Evolutionary conservation across 31 red algal species (phyloP).

Genomic region (Odonthalia washingtoniensis): DNA sequence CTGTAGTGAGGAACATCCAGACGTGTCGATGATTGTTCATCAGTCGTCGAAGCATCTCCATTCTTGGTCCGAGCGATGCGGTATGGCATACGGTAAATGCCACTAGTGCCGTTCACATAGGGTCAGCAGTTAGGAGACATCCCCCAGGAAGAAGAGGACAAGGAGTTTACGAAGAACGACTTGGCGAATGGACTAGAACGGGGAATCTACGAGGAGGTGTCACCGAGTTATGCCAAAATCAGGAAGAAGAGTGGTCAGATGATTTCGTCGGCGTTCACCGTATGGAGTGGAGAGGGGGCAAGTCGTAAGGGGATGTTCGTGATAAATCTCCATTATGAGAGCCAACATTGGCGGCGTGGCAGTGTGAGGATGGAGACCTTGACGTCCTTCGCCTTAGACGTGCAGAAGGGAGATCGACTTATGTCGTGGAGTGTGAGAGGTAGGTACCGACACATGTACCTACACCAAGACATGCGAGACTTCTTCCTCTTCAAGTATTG

Average conservation of each 20-base stretch:
- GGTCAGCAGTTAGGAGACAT: neutral
- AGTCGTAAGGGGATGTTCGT: conserved; percentile 6
- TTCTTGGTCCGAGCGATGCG: conserved; percentile 17
- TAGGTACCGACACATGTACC: no score
- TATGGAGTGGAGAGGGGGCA: neutral
- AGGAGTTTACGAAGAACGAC: conserved; percentile 19
- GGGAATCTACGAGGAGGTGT: conserved; percentile 19
- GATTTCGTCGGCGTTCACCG: conserved; percentile 11
- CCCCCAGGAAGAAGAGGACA: conserved; percentile 3
- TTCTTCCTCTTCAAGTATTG: conserved; percentile 29
- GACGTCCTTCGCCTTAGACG: conserved; percentile 3
- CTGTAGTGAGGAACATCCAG: conserved; percentile 7
- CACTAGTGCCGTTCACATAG: neutral
- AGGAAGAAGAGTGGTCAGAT: neutral
- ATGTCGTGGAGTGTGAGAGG: conserved; percentile 38
- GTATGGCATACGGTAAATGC: conserved; percentile 9
- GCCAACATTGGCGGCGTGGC: neutral
- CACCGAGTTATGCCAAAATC: neutral
- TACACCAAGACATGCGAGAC: conserved; percentile 30
- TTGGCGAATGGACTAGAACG: neutral
- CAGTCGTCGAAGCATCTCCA: neutral
- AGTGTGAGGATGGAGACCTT: conserved; percentile 45
- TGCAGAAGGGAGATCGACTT: conserved; percentile 10
- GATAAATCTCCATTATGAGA: neutral
- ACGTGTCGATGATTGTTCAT: conserved; percentile 1